These are phyloP conservation scores for Yamadazyma buinensis DNA, from an alignment of 1,139 yeast species.

Conservation along the genomic window DNA sequence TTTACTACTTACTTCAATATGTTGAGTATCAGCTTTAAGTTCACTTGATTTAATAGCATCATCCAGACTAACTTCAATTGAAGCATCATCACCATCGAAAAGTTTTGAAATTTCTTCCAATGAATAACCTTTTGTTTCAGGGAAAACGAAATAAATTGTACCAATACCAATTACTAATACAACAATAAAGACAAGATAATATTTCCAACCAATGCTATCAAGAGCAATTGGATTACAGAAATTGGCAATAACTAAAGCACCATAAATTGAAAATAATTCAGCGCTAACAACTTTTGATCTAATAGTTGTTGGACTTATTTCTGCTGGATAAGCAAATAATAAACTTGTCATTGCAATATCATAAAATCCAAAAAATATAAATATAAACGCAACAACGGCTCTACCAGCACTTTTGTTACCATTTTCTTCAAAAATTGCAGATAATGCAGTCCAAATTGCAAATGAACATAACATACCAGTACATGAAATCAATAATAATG, in stretches of 20 bases:
- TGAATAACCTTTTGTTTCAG: conserved; percentile 46
- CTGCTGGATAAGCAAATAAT: conserved; percentile 37
- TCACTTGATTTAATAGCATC: conserved; percentile 5
- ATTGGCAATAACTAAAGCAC: conserved; percentile 26
- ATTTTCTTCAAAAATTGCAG: conserved; percentile 20
- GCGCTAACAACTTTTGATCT: conserved; percentile 34
- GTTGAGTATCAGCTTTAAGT: conserved; percentile 5
- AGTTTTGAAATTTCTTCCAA: conserved; percentile 35
- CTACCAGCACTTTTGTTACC: conserved; percentile 35
- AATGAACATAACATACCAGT: conserved; percentile 34
- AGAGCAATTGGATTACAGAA: conserved; percentile 26
- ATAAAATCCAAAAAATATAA: conserved; percentile 43
- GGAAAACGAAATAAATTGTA: conserved; percentile 36
- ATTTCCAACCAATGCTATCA: conserved; percentile 38
- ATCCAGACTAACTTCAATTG: conserved; percentile 6
- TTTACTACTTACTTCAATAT: conserved; percentile 3
- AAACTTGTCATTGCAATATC: conserved; percentile 46
- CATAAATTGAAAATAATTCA: conserved; percentile 40
- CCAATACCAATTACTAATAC: conserved; percentile 34
- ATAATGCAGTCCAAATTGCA: conserved; percentile 33
- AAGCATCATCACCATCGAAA: conserved; percentile 10
- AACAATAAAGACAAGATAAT: conserved; percentile 42
- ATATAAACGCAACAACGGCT: conserved; percentile 47
- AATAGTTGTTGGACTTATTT: conserved; percentile 26
- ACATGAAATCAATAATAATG: conserved; percentile 36